Base-by-base conservation (phyloP, 305 asterid genomes). In the Plantago lanceolata region DNA sequence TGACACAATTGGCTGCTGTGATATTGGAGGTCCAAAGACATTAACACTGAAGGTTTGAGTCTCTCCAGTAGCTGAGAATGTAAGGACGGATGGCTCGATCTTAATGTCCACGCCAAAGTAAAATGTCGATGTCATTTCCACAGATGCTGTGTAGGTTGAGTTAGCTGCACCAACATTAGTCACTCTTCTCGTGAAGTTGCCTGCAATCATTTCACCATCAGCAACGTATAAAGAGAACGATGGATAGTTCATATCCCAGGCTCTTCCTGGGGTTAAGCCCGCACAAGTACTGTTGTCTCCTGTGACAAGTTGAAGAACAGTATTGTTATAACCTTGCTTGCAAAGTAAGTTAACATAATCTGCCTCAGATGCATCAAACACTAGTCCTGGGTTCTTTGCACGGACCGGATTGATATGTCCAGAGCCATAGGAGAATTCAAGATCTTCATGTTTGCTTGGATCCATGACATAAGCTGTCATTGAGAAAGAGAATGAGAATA, bases 191-290 rank as follows among this genome's bases (percentile, higher is more conserved):
- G 78, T 66, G 76, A 85, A 85, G 8, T 57, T 67, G 24, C 70
- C 88, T 0, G 45, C 9, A 29, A 78, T 78, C 8, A 8, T 57
- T 35, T 76, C 68, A 11, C 81, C 86, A 1, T 85, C 83, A 47
- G 31, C 64, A 11, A 76, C 73, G 29, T 73, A 80, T 6, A 80
- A 79, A 6, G 85, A 80, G 75, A 75, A 77, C 11, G 86, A 80
- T 0, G 92, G 88, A 72, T 85, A 85, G 77, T 82, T 85, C 12
- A 82, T 79, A 65, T 82, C 85, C 84, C 82, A 82, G 5, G 77
- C 77, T 56, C 81, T 60, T 52, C 83, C 83, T 2, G 65, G 75
- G 3, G 40, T 6, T 54, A 55, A 63, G 21, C 54, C 64, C 15
- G 56, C 45, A n/a, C 92, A 82, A 7, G 82, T 73, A 67, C 71